phyloP scores from a whole-genome alignment of 495 filamentous ascomycete genomes.

The Jackrogersella multiformis region DNA sequence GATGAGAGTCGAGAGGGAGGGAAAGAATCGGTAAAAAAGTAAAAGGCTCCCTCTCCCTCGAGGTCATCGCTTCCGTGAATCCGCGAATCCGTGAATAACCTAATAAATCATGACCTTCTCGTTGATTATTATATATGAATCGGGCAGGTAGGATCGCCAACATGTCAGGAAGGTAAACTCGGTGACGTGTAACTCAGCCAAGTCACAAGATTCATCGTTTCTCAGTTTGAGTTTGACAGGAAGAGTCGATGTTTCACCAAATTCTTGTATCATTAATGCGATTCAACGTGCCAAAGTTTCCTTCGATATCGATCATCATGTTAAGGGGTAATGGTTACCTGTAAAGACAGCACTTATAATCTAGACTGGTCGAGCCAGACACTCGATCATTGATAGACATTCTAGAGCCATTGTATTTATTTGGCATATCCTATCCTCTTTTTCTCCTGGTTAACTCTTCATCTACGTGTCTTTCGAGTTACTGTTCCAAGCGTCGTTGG shows the following conservation, averaged over 20 bases:
- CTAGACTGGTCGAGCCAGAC: background rate
- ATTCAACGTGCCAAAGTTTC: background rate
- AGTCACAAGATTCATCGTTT: background rate
- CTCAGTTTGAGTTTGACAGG: background rate
- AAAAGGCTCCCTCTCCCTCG: background rate
- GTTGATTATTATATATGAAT: background rate
- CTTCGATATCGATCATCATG: background rate
- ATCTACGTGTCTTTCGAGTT: background rate
- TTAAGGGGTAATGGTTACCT: background rate
- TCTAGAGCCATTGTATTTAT: background rate
- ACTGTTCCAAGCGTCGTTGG: background rate
- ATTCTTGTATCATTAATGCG: background rate
- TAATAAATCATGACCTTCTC: constrained; percentile 16
- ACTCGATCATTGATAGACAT: background rate
- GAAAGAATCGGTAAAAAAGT: background rate
- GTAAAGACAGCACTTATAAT: background rate
- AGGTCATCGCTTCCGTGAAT: constrained; percentile 3
- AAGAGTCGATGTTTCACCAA: background rate
- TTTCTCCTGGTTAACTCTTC: background rate
- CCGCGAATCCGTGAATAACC: no score
- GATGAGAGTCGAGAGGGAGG: constrained; percentile 1
- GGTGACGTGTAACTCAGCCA: constrained; percentile 5
- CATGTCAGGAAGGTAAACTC: constrained; percentile 9
- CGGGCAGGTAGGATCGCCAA: constrained; percentile 11
- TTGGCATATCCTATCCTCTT: background rate